A percentile compares a stretch with the other conserved stretches of the same genome.
Conservation (phyloP, 805 yeast species). For the Metschnikowia shivogae region DNA sequence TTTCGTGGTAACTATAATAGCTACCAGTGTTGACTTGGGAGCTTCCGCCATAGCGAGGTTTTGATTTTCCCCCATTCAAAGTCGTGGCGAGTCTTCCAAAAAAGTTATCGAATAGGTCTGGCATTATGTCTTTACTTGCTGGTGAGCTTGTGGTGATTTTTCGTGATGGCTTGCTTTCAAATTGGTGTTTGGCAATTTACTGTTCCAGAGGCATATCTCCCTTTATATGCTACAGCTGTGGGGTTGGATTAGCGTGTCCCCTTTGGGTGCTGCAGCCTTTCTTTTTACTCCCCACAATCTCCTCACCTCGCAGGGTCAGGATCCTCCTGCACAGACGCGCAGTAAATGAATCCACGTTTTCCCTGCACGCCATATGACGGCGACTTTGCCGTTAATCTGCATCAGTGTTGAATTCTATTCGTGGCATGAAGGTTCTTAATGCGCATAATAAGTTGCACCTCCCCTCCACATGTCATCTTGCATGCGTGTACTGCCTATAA, state of each 20-base stretch:
- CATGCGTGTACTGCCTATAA: slow-evolving; percentile 1
- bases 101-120: slow-evolving; percentile 39
- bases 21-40: slow-evolving; percentile 36
- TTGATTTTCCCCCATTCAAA: slow-evolving; percentile 33
- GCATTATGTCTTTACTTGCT: slow-evolving; percentile 15
- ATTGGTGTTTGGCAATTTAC: too few relatives aligned
- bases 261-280: not conserved
- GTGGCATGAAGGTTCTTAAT: too few relatives aligned
- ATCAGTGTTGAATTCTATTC: too few relatives aligned
- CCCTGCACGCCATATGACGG: too few relatives aligned
- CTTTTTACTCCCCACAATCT: slow-evolving; percentile 2
- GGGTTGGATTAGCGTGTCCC: not conserved
- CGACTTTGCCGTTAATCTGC: too few relatives aligned
- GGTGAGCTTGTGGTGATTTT: too few relatives aligned
- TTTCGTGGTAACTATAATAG: slow-evolving; percentile 34
- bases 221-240: not conserved
- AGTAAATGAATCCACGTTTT: too few relatives aligned
- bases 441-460: not conserved
- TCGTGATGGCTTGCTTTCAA: too few relatives aligned
- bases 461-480: not conserved
- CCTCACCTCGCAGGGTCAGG: not conserved
- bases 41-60: slow-evolving; percentile 27
- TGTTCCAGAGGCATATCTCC: not conserved
- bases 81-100: slow-evolving; percentile 29
- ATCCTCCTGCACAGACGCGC: not conserved